A percentile compares a stretch with the other conserved stretches of the same genome.
Evolutionary conservation across 2,329 filamentous ascomycete species (phyloP).

Genomic region (Cyphellophora europaea): DNA sequence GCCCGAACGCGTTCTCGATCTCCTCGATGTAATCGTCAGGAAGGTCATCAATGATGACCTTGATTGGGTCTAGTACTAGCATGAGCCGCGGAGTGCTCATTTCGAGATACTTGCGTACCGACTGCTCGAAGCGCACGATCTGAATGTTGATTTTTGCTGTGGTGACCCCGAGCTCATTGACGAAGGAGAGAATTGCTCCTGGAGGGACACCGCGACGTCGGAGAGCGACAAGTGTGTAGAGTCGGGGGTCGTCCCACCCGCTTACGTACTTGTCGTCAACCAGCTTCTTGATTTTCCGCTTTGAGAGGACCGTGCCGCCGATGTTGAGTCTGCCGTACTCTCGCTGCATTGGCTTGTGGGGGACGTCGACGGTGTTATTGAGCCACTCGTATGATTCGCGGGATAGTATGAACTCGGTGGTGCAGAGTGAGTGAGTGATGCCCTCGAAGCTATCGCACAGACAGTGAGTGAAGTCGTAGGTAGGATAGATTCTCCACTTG

Average conservation of each 20-base stretch:
- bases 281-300: slow-evolving; percentile 72
- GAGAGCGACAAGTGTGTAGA: slow-evolving; percentile 80
- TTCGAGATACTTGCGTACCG: slow-evolving; percentile 78
- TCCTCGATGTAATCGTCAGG: slow-evolving; percentile 57
- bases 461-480: slow-evolving; percentile 88
- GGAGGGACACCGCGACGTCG: slow-evolving; percentile 79
- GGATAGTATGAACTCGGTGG: slow-evolving; percentile 80
- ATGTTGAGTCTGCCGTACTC: slow-evolving; percentile 72
- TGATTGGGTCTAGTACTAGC: slow-evolving; percentile 78
- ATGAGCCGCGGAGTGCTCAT: slow-evolving; percentile 79
- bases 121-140: slow-evolving; percentile 73
- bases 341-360: slow-evolving; percentile 84
- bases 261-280: slow-evolving; percentile 70
- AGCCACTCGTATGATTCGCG: slow-evolving; percentile 87
- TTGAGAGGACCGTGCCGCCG: slow-evolving; percentile 76
- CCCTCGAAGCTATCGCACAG: slow-evolving; percentile 86
- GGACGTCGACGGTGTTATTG: slow-evolving; percentile 65
- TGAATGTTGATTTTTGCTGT: slow-evolving; percentile 72
- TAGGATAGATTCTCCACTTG: slow-evolving; percentile 89
- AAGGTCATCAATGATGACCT: slow-evolving; percentile 70
- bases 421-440: slow-evolving; percentile 88
- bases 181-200: slow-evolving; percentile 77
- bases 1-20: slow-evolving; percentile 67
- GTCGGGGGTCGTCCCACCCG: slow-evolving; percentile 82
- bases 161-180: slow-evolving; percentile 85